Base-by-base conservation (phyloP, 495 filamentous ascomycete genomes). In the Sphaerosporella brunnea region DNA sequence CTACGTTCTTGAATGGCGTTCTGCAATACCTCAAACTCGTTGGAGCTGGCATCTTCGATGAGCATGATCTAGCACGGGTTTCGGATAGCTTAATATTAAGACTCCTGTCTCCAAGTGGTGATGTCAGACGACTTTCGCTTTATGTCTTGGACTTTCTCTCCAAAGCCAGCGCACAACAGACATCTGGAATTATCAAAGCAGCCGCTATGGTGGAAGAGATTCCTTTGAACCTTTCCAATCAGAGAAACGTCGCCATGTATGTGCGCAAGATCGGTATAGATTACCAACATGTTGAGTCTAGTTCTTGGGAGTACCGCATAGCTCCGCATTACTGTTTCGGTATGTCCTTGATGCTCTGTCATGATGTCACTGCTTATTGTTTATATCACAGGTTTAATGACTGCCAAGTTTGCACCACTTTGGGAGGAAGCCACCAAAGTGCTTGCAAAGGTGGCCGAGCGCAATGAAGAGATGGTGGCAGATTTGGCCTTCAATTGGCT, bases 291-390 rank as follows among this genome's bases (percentile, higher is more conserved):
- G 55, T 72, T 41, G 53, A 66, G 52, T 56, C 66, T 18, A 69
- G 70, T 40, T 70, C 68, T 10, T 85, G 79, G 78, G 67, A 93
- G 55, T 65, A 73, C 24, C 69, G 68, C 52, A 69, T 87, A 4
- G 70, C 95, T 23, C 82, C 86, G 1, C 68, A 76, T 11, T 95
- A 85, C 53, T 79, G 82, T 55, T 95, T 95, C 59, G 88, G 87
- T 35, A 73, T 42, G 23, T 51, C 18, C 16, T 8, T n/a, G n/a
- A 35, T 32, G 13, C 13, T 32, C 28, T 32, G 28, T 7, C 13
- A 11, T 36, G n/a, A 23, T 36, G 2, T 2, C 20, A 10, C 4
- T 51, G 10, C 41, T 51, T 23, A 36, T n/a, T 15, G 11, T 16
- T 8, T 15, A 39, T 44, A 21, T 24, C 28, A 3, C 28, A 51